Evolutionary conservation across 768 basidiomycete genomes (phyloP), one percentile per base, ranked within the genome.

Genomic region (Hygrocybe punicea): DNA sequence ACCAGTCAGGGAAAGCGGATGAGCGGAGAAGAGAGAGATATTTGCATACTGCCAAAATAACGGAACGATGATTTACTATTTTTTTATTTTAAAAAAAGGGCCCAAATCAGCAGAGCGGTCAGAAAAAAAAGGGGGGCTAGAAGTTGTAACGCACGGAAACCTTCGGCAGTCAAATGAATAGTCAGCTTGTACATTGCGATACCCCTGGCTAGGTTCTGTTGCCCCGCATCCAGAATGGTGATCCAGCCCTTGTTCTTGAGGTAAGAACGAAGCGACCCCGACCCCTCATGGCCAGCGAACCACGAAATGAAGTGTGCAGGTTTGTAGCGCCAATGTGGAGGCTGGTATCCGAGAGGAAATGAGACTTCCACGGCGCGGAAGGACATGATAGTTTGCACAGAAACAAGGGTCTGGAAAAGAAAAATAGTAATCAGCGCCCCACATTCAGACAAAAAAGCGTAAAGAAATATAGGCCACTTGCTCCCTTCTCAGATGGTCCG

Each of bases 121-220:
- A 25, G 11, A 16, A n/a, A 3, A 23, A 54, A 40, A 39, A 8
- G n/a, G n/a, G n/a, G n/a, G n/a, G n/a, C n/a, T 33, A 61, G 36
- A 23, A 42, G 42, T 7, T 51, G 16, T 29, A 58, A 45, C 89
- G 65, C 67, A 95, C 93, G 79, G 56, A 96, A 88, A 2, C 97
- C 97, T 57, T 91, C 85, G 36, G 82, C 78, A 0, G 97, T 97
- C 60, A 99, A 72, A 64, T 89, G 74, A 21, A 89, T 76, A 2
- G 85, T 87, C n/a, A 90, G 70, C 68, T 91, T 94, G 75, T 97
- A 91, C 79, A 91, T 87, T 39, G 86, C 89, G 67, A 98, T 93
- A 1, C 93, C 92, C 60, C 91, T 81, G 17, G 82, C 91, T 6
- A 91, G 79, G 34, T 78, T 74, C 62, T 89, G 87, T 2, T 82